Evolutionary conservation across 2,329 filamentous ascomycete genomes (phyloP).

Genomic region (Aspergillus sp.): DNA sequence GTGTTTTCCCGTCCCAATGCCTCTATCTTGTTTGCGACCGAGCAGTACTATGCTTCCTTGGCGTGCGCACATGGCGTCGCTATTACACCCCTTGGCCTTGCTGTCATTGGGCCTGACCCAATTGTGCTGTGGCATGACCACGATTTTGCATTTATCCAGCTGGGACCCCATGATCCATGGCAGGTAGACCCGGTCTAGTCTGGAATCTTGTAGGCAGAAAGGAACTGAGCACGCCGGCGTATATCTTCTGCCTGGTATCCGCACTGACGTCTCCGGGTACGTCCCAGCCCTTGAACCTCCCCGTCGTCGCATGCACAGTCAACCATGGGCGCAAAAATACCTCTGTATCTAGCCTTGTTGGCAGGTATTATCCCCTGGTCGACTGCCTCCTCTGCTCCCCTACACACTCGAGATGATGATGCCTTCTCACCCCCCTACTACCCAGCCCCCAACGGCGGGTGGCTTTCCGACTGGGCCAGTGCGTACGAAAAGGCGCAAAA

Average conservation of each 20-base stretch:
- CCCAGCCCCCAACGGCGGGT: constrained; percentile 71
- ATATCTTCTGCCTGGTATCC: background rate
- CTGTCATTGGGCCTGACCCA: background rate
- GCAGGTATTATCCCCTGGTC: background rate
- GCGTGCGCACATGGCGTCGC: background rate
- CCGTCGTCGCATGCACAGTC: background rate
- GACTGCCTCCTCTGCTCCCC: background rate
- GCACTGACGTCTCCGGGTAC: background rate
- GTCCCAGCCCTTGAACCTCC: background rate
- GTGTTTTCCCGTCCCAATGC: background rate
- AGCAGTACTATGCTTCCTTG: background rate
- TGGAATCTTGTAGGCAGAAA: background rate
- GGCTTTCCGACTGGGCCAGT: constrained; percentile 66
- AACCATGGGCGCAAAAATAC: background rate
- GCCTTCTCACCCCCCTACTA: constrained; percentile 62
- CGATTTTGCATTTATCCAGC: background rate
- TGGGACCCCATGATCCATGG: background rate
- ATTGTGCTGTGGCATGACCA: background rate
- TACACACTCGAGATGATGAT: constrained; percentile 10
- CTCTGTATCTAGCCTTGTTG: background rate
- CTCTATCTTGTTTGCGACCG: no score
- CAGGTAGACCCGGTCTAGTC: background rate
- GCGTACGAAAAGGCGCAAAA: constrained; percentile 70
- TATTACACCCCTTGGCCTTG: no score
- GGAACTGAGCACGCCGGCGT: background rate